Conservation (phyloP, 1,139 yeast genomes). For the Komagataea norvegica region DNA sequence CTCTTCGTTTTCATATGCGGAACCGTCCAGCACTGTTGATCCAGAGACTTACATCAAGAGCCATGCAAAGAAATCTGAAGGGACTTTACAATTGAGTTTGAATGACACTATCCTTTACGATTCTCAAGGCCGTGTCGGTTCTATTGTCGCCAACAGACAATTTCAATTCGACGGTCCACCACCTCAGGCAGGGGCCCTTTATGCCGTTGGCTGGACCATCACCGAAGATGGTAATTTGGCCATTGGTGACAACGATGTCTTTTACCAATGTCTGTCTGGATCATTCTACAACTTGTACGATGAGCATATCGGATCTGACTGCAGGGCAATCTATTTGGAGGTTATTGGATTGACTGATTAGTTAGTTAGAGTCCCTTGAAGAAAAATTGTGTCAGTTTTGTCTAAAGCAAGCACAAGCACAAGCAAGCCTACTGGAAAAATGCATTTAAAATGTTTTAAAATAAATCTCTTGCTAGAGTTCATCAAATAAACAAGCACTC, state of each 20-base stretch:
- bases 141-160: constrained; percentile 80
- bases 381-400: background rate
- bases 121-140: constrained; percentile 64
- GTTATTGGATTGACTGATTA: constrained; percentile 41
- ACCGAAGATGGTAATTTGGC: constrained; percentile 61
- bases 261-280: constrained; percentile 77
- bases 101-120: constrained; percentile 52
- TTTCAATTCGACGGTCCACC: constrained; percentile 89
- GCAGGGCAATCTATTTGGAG: constrained; percentile 55
- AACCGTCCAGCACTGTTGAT: constrained; percentile 4
- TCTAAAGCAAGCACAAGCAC: background rate
- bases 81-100: constrained; percentile 52
- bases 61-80: constrained; percentile 42
- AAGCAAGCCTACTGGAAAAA: too few species aligned
- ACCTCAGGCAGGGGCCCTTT: constrained; percentile 83
- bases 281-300: constrained; percentile 77
- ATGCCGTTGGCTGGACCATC: constrained; percentile 79
- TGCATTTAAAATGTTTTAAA: too few species aligned
- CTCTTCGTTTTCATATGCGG: background rate
- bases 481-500: too few species aligned
- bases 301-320: constrained; percentile 58
- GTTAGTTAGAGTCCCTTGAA: too few species aligned
- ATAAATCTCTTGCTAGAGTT: too few species aligned
- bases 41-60: constrained; percentile 22
- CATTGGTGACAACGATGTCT: constrained; percentile 55